phyloP scores from a whole-genome alignment of 1,139 yeast genomes.

The Casaregolazyma suthepensis region DNA sequence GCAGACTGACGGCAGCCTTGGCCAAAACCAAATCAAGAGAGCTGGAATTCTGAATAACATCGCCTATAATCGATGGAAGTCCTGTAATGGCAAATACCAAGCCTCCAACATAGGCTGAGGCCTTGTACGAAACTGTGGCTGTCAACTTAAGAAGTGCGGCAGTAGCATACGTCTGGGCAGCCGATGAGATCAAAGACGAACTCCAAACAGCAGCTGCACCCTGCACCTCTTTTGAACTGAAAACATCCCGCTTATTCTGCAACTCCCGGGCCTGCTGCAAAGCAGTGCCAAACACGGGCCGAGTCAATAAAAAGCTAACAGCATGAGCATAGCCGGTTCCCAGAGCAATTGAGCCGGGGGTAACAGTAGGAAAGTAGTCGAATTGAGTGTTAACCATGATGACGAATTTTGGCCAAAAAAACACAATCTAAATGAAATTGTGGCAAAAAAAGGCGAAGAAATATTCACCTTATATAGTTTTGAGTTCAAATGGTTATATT shows the following conservation, averaged over 20 bases:
- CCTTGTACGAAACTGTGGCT: slow-evolving; percentile 35
- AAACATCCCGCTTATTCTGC: slow-evolving; percentile 32
- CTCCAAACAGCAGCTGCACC: slow-evolving; percentile 34
- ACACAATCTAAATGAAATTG: neutral
- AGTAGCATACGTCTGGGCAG: slow-evolving; percentile 38
- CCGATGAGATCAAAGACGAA: slow-evolving; percentile 33
- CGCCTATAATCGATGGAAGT: slow-evolving; percentile 34
- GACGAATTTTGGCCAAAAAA: neutral
- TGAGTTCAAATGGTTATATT: neutral
- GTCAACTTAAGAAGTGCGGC: slow-evolving; percentile 37
- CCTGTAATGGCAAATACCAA: slow-evolving; percentile 36
- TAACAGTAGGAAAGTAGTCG: slow-evolving; percentile 20
- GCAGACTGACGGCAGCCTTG: slow-evolving; percentile 30
- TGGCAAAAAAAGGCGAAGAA: neutral
- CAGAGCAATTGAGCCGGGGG: slow-evolving; percentile 34
- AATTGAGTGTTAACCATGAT: slow-evolving; percentile 9
- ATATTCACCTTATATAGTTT: neutral
- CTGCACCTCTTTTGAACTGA: slow-evolving; percentile 35
- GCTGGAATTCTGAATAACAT: slow-evolving; percentile 33
- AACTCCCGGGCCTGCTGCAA: slow-evolving; percentile 33
- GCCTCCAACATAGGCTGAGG: slow-evolving; percentile 37
- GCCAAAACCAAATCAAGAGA: slow-evolving; percentile 34
- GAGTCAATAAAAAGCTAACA: slow-evolving; percentile 32
- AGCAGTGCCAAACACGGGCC: slow-evolving; percentile 39
- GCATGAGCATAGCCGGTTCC: slow-evolving; percentile 38